Evolutionary conservation across 2,329 filamentous ascomycete genomes (phyloP).

Genomic region (Alternaria postmessia): DNA sequence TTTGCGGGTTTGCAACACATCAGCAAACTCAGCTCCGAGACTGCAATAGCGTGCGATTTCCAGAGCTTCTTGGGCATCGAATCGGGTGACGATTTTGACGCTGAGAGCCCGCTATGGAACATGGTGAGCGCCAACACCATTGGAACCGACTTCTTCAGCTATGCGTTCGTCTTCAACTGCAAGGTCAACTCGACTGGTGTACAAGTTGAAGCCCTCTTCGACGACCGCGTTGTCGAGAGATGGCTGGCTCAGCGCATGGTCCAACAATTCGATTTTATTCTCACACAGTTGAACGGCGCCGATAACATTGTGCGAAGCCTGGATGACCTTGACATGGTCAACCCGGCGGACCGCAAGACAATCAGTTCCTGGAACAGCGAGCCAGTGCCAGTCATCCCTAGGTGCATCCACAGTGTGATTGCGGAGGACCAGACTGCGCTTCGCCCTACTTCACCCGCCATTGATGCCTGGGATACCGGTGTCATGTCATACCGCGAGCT

Average conservation of each 20-base stretch:
- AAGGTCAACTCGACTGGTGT: constrained; percentile 32
- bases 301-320: constrained; percentile 22
- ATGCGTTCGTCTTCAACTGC: constrained; percentile 46
- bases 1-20: constrained; percentile 60
- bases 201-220: constrained; percentile 42
- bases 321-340: constrained; percentile 32
- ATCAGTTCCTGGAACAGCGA: constrained; percentile 38
- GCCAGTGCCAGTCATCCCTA: constrained; percentile 32
- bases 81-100: constrained; percentile 40
- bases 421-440: constrained; percentile 31
- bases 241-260: constrained; percentile 41
- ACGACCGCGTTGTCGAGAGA: constrained; percentile 35
- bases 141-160: constrained; percentile 49
- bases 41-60: constrained; percentile 56
- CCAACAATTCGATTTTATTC: constrained; percentile 40
- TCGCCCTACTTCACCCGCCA: constrained; percentile 30
- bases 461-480: constrained; percentile 43
- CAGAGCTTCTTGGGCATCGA: constrained; percentile 57
- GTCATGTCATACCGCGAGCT: constrained; percentile 40
- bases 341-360: constrained; percentile 24
- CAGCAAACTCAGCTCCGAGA: constrained; percentile 47
- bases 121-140: constrained; percentile 43
- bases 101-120: constrained; percentile 41
- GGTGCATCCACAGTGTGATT: constrained; percentile 42
- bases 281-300: constrained; percentile 32